Percentiles rank a stretch among this genome's conserved stretches.
phyloP scores from a whole-genome alignment of 305 asterid genomes.

The Rubia peregrina region DNA sequence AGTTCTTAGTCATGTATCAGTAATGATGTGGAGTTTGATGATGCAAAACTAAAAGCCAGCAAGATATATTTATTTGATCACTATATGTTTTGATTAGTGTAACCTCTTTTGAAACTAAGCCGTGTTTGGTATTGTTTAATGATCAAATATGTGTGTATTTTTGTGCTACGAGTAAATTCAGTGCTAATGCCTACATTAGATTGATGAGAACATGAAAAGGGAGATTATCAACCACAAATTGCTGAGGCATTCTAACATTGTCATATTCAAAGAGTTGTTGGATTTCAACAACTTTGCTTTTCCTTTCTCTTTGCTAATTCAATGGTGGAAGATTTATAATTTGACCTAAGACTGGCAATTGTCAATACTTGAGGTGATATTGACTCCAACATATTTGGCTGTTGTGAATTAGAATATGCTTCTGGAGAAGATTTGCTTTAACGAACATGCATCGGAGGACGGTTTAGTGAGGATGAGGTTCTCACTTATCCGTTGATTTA shows the following conservation, averaged over 20 bases:
- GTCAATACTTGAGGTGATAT: conserved; percentile 48
- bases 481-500: not conserved
- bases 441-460: conserved; percentile 87
- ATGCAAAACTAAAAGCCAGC: no score
- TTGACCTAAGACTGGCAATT: not conserved
- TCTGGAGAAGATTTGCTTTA: conserved; percentile 96
- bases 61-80: no score
- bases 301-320: not conserved
- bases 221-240: conserved; percentile 92
- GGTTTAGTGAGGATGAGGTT: conserved; percentile 97
- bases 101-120: no score
- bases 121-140: not conserved
- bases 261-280: conserved; percentile 75
- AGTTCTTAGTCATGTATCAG: no score
- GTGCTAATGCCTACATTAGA: conserved; percentile 32
- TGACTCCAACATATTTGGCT: conserved; percentile 95
- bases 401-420: conserved; percentile 96
- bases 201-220: conserved; percentile 87
- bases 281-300: not conserved
- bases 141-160: not conserved
- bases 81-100: no score
- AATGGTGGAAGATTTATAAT: not conserved
- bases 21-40: no score
- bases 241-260: conserved; percentile 86
- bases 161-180: not conserved